Evolutionary conservation across 495 filamentous ascomycete species (phyloP), one percentile per base, ranked within the genome.

Genomic region (Neurospora sp.): DNA sequence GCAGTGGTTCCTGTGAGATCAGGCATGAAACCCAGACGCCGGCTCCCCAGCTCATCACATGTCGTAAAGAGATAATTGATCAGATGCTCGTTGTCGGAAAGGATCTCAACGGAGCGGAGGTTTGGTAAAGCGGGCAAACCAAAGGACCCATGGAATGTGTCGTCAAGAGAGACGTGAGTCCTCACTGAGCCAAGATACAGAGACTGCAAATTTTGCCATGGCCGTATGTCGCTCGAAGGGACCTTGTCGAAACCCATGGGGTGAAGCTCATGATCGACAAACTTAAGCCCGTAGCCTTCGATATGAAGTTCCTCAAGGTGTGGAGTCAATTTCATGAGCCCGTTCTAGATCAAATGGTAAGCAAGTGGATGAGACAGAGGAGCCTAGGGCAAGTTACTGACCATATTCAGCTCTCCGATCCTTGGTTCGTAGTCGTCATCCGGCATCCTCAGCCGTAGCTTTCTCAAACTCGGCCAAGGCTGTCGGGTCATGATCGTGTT

Each of bases 241-340:
- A 65, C 53, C 14, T 65, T 65, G 53, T 65, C 53, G 53, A 65
- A 65, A 65, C 2, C 20, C 27, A 61, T 31, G 27, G 7, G 14
- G 46, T 22, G n/a, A 22, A 22, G 46, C n/a, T 5, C 46, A 53
- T 5, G 9, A 65, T 65, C 4, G 53, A 35, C 14, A 35, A 65
- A 65, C 27, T 37, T 65, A 1, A 65, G 14, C 53, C 53, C 53
- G 31, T 65, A 73, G 6, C 73, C 72, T 39, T 77, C 68, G 39
- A 78, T 38, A 42, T 61, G 42, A 10, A 79, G 42, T n/a, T 74
- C 42, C 40, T 78, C 74, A 14, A 80, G 75, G 18, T 61, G 65
- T 11, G 75, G 74, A 5, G 74, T 71, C 14, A 53, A 48, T 2
- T 42, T 39, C n/a, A 65, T 65, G 1, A 65, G 53, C 27, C 27